Base-by-base conservation (phyloP, 1,284 basidiomycete species). In the Leccinum fallax region DNA sequence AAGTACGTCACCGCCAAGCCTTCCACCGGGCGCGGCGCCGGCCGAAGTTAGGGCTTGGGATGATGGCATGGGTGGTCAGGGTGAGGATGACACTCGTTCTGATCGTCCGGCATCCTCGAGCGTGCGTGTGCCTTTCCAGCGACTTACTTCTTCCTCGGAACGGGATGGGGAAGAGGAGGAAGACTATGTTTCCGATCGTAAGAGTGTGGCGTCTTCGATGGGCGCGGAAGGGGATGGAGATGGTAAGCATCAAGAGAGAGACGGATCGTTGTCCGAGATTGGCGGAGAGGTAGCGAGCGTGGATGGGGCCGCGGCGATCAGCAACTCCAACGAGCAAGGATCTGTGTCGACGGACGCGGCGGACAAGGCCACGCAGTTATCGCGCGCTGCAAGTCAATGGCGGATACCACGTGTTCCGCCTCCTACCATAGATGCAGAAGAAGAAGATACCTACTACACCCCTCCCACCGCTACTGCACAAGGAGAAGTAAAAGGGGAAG, bases 11-110 rank as follows among this genome's bases (percentile, higher is more conserved):
- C 71, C 69, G 26, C 71, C 71, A 34, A 73, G 30, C 66, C 78
- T 61, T 59, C 77, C 77, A 15, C 69, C 71, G 0, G 77, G 77
- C 46, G 75, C 76, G 15, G 76, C 74, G 10, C 77, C 77, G 24
- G 74, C 77, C 43, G 66, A 68, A 40, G 63, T 74, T 60, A 66
- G 67, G 61, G 67, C 68, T 66, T 76, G 72, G 71, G 72, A 77
- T 68, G 69, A 69, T 62, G 67, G 65, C 64, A 63, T 69, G 59
- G 67, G 67, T 66, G 43, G 43, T 46, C 69, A 70, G 65, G 67
- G 69, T 66, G 67, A 68, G 64, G 62, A 67, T 60, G 67, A 68
- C 59, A 74, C 79, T 61, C 79, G 79, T 72, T 72, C 71, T 72
- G 71, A 73, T 73, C 65, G 55, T 74, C 65, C 69, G 65, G 65